phyloP scores from a whole-genome alignment of 257 asterid species.

The Fraxinus pennsylvanica region DNA sequence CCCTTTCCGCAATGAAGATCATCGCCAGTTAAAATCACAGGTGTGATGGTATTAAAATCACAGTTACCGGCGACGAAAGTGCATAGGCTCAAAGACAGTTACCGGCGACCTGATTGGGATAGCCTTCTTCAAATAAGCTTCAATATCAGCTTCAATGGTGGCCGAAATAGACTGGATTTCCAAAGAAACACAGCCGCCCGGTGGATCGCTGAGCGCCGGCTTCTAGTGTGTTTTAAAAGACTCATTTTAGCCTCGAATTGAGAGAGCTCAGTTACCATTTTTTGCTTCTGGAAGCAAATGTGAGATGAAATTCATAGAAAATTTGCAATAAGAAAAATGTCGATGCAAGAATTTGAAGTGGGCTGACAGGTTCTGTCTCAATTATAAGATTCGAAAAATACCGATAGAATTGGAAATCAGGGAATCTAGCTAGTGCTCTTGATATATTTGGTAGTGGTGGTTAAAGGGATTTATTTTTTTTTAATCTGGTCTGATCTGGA shows the following conservation, averaged over 20 bases:
- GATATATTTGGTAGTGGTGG: too few relatives aligned
- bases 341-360: background rate
- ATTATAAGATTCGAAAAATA: too few relatives aligned
- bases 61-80: constrained; percentile 42
- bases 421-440: too few relatives aligned
- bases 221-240: constrained; percentile 4
- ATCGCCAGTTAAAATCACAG: too few relatives aligned
- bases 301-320: too few relatives aligned
- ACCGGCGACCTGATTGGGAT: constrained; percentile 55
- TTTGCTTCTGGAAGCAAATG: background rate
- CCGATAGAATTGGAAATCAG: too few relatives aligned
- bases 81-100: constrained; percentile 72
- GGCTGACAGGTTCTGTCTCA: background rate
- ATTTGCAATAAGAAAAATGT: background rate
- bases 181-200: constrained; percentile 19
- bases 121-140: constrained; percentile 43
- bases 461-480: too few relatives aligned
- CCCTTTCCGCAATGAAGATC: too few relatives aligned
- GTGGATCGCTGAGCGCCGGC: background rate
- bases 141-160: constrained; percentile 33
- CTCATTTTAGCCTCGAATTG: constrained; percentile 21
- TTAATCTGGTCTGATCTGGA: too few relatives aligned
- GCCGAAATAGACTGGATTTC: constrained; percentile 43
- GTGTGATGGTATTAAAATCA: too few relatives aligned
- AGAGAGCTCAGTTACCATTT: constrained; percentile 34